A percentile compares a stretch with the other conserved stretches of the same genome.
Conservation (phyloP, 306 rosid species). For the Carpinus fangiana region DNA sequence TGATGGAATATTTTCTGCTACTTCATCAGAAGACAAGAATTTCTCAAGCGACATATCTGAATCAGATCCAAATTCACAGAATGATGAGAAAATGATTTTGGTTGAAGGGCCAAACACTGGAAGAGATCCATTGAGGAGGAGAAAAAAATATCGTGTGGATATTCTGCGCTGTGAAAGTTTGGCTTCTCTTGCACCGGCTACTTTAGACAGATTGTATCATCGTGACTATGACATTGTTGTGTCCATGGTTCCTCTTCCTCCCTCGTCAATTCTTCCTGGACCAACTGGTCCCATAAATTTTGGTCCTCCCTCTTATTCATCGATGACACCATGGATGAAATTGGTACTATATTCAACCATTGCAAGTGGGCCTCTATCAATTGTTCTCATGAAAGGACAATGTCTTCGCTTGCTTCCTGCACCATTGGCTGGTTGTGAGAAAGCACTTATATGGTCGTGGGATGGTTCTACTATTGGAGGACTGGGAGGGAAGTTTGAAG, state of each 20-base stretch:
- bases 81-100: slow-evolving; percentile 41
- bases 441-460: slow-evolving; percentile 97
- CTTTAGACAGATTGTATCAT: slow-evolving; percentile 76
- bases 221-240: slow-evolving; percentile 95
- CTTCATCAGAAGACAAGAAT: slow-evolving; percentile 40
- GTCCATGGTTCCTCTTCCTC: slow-evolving; percentile 92
- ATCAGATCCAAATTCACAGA: slow-evolving; percentile 33
- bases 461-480: slow-evolving; percentile 85
- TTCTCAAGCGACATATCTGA: slow-evolving; percentile 37
- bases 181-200: slow-evolving; percentile 88
- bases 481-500: slow-evolving; percentile 83
- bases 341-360: slow-evolving; percentile 78
- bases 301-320: slow-evolving; percentile 94
- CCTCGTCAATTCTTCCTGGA: slow-evolving; percentile 83
- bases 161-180: slow-evolving; percentile 94
- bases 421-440: slow-evolving; percentile 91
- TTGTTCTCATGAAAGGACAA: slow-evolving; percentile 95
- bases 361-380: slow-evolving; percentile 80
- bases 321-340: slow-evolving; percentile 98
- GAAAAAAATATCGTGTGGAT: slow-evolving; percentile 77
- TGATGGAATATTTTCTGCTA: slow-evolving; percentile 41
- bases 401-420: slow-evolving; percentile 92
- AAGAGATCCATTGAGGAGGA: slow-evolving; percentile 52
- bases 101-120: slow-evolving; percentile 57
- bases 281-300: slow-evolving; percentile 83